A percentile compares a stretch with the other conserved stretches of the same genome.
Conservation (phyloP, 2,329 filamentous ascomycete genomes). For the Calonectria henricotiae region DNA sequence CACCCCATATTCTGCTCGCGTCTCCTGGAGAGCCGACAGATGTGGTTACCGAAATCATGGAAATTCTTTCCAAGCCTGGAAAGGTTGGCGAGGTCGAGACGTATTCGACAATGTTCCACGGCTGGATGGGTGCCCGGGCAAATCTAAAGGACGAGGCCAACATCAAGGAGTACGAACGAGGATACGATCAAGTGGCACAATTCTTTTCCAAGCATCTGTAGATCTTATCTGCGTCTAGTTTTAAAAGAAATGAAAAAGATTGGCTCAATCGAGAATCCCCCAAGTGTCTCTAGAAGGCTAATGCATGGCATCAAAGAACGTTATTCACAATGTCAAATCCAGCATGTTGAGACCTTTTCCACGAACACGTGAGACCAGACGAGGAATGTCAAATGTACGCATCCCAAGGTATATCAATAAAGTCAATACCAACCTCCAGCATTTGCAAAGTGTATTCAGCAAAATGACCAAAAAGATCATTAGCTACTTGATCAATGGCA, state of each 20-base stretch:
- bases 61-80: constrained; percentile 57
- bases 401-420: too few relatives aligned
- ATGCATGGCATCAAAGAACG: too few relatives aligned
- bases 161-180: constrained; percentile 65
- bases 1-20: constrained; percentile 67
- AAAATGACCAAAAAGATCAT: too few relatives aligned
- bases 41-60: constrained; percentile 62
- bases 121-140: constrained; percentile 73
- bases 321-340: too few relatives aligned
- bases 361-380: too few relatives aligned
- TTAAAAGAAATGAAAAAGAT: neutral
- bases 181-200: constrained; percentile 64
- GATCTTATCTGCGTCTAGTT: neutral
- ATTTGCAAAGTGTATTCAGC: too few relatives aligned
- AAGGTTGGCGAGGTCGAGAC: constrained; percentile 65
- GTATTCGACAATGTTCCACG: constrained; percentile 69
- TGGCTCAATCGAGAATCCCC: neutral
- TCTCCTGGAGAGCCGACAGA: constrained; percentile 66
- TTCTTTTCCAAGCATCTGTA: constrained; percentile 64
- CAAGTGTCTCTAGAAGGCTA: neutral
- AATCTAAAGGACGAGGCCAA: constrained; percentile 64
- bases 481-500: too few relatives aligned
- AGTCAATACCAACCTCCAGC: too few relatives aligned
- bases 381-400: too few relatives aligned
- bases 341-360: too few relatives aligned